Conservation (phyloP, 306 rosid genomes). For the Lablab purpureus region DNA sequence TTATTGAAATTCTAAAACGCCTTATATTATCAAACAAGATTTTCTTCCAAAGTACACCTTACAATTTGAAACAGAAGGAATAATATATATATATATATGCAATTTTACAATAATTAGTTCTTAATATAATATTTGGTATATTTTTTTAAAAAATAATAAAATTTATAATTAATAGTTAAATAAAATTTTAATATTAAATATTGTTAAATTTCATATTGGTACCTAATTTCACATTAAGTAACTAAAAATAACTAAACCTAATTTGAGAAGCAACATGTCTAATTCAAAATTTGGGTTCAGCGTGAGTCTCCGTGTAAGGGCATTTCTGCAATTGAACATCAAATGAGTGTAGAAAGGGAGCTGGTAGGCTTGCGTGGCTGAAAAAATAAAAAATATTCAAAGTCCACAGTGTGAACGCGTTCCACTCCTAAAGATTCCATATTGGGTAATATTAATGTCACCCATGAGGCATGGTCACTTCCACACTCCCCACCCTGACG, state of each 20-base stretch:
- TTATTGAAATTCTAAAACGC: too few relatives aligned
- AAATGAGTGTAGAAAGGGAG: neutral
- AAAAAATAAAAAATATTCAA: neutral
- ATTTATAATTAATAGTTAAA: too few relatives aligned
- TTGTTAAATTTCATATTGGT: too few relatives aligned
- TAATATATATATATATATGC: too few relatives aligned
- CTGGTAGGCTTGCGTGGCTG: neutral
- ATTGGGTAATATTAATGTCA: conserved; percentile 31
- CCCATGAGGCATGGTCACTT: conserved; percentile 16
- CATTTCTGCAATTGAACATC: neutral
- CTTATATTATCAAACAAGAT: too few relatives aligned
- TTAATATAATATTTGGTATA: too few relatives aligned
- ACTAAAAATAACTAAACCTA: neutral
- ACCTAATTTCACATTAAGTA: neutral
- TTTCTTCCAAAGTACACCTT: too few relatives aligned
- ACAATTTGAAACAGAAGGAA: too few relatives aligned
- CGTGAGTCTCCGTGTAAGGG: neutral
- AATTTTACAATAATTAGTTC: too few relatives aligned
- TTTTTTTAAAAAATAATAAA: too few relatives aligned
- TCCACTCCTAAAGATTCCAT: conserved; percentile 44
- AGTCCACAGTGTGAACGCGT: conserved; percentile 46
- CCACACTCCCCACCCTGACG: neutral
- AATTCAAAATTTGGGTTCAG: neutral
- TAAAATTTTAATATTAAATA: too few relatives aligned
- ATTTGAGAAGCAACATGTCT: neutral